These are phyloP conservation scores for Lizonia empirigonia DNA, from an alignment of 2,329 filamentous ascomycete genomes.

Conservation along the genomic window DNA sequence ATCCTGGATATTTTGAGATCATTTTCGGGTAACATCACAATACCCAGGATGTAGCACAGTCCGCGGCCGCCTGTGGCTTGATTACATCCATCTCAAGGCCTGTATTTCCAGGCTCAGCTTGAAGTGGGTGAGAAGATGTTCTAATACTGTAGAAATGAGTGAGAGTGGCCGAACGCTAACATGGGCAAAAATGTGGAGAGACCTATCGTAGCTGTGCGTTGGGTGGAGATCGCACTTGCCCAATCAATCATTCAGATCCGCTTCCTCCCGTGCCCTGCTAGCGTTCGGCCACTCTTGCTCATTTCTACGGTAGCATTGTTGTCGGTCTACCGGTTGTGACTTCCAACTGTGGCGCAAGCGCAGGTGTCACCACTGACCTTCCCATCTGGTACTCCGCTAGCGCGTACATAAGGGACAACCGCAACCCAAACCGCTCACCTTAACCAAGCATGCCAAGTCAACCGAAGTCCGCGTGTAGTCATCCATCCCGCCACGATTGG, in stretches of 20 bases:
- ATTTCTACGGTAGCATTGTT: no score
- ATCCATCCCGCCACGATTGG: background rate
- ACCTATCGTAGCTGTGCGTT: no score
- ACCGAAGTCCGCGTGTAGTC: background rate
- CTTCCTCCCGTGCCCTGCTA: no score
- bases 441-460: constrained; percentile 5
- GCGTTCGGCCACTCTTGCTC: no score
- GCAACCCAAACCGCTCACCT: constrained; percentile 14
- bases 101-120: background rate
- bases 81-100: background rate
- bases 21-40: background rate
- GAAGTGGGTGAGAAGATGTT: background rate
- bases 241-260: no score
- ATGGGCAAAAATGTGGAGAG: no score
- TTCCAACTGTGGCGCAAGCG: constrained; percentile 8
- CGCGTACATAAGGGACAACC: constrained; percentile 11
- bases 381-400: constrained; percentile 13
- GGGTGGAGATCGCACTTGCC: no score
- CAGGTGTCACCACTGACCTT: constrained; percentile 13
- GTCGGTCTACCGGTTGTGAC: background rate
- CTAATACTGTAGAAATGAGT: no score
- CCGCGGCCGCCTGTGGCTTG: no score
- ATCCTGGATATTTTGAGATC: background rate
- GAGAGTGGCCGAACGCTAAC: no score
- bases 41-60: background rate